phyloP scores from a whole-genome alignment of 2,329 filamentous ascomycete species.

The Cladosporium sp. region DNA sequence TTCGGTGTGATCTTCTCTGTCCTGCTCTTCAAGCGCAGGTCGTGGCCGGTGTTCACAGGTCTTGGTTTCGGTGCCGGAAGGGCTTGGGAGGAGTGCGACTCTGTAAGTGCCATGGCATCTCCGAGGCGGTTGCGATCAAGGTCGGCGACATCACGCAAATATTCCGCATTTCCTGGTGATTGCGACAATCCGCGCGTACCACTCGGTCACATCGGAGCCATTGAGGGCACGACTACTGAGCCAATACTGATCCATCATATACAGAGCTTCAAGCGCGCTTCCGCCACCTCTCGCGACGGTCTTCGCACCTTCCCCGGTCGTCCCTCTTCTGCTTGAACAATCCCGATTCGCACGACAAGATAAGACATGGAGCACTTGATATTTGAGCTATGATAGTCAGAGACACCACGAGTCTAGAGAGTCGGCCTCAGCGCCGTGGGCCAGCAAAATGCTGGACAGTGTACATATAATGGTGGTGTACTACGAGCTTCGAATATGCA shows the following conservation, averaged over 20 bases:
- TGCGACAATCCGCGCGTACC: background rate
- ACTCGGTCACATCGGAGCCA: background rate
- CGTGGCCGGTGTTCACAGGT: slow-evolving; percentile 94
- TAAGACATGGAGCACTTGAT: background rate
- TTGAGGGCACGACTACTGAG: background rate
- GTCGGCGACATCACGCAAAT: background rate
- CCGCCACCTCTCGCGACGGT: slow-evolving; percentile 45
- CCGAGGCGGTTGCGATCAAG: background rate
- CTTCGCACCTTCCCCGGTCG: slow-evolving; percentile 43
- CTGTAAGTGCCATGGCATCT: slow-evolving; percentile 37
- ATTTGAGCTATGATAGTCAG: background rate
- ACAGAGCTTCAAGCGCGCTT: slow-evolving; percentile 51
- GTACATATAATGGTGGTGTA: slow-evolving; percentile 13
- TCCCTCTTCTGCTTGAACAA: slow-evolving; percentile 19
- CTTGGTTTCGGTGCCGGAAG: slow-evolving; percentile 92
- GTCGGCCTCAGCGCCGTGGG: slow-evolving; percentile 2
- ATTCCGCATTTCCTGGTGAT: background rate
- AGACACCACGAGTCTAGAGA: slow-evolving; percentile 1
- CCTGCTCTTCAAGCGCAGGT: slow-evolving; percentile 93
- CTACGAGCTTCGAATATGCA: slow-evolving; percentile 7
- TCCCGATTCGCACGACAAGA: background rate
- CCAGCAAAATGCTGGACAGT: slow-evolving; percentile 4
- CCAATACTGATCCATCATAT: background rate
- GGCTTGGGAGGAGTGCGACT: slow-evolving; percentile 98
- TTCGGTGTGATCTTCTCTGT: slow-evolving; percentile 99